Evolutionary conservation across 1,139 yeast species (phyloP).

Genomic region (Pneumocystis sp.): DNA sequence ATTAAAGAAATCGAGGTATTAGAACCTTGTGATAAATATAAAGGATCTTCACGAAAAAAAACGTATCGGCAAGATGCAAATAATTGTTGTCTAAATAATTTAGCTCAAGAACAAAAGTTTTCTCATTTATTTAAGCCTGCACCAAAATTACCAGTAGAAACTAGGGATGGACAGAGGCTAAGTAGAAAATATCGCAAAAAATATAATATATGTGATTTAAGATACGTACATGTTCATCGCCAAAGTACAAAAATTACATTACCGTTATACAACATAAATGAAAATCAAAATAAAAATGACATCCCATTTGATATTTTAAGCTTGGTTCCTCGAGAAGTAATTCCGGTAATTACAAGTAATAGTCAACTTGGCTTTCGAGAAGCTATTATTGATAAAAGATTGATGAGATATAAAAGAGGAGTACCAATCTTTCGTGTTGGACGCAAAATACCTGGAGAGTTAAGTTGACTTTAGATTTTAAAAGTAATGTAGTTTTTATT

Average conservation of each 20-base stretch:
- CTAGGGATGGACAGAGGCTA: background rate
- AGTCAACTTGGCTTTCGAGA: background rate
- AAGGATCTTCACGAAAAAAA: background rate
- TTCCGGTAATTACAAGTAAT: background rate
- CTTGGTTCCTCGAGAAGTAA: background rate
- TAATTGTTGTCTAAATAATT: background rate
- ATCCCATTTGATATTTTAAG: background rate
- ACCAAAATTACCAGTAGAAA: background rate
- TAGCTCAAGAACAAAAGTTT: background rate
- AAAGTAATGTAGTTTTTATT: background rate
- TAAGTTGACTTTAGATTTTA: background rate
- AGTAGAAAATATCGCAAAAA: background rate
- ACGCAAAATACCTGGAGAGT: conserved; percentile 3
- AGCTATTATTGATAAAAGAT: background rate
- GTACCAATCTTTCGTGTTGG: background rate
- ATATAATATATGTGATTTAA: background rate
- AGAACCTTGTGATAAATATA: background rate
- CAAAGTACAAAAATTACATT: background rate
- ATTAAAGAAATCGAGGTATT: background rate
- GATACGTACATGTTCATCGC: background rate
- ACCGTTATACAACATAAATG: background rate
- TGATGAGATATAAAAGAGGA: background rate
- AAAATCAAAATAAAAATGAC: background rate
- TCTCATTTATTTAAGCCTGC: background rate
- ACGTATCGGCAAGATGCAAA: background rate